Percentiles rank a stretch among this genome's conserved stretches.
Conservation (phyloP, 192 early-diverging fungal species). For the Phycomyces blakesleeanus region DNA sequence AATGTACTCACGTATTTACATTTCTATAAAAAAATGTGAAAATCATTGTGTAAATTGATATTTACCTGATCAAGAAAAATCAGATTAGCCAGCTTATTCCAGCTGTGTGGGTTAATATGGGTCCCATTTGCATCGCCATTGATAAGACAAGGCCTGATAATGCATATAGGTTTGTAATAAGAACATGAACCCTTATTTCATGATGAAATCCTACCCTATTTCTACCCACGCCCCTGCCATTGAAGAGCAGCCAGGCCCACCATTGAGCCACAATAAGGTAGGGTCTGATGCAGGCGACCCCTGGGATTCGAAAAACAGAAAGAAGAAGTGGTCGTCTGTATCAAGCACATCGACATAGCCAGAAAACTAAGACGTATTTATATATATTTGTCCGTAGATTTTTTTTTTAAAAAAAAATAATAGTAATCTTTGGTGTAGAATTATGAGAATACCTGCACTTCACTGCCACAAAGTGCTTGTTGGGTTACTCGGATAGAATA, state of each 20-base stretch:
- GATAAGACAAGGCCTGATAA: conserved; percentile 71
- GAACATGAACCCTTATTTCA: not conserved
- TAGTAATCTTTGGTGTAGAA: not conserved
- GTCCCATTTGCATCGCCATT: conserved; percentile 69
- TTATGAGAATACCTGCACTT: too few species aligned
- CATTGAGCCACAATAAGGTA: conserved; percentile 74
- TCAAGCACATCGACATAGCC: conserved; percentile 68
- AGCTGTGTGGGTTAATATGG: conserved; percentile 67
- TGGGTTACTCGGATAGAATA: too few species aligned
- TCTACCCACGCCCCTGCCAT: conserved; percentile 82
- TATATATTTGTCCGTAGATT: not conserved
- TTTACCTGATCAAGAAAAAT: conserved; percentile 76
- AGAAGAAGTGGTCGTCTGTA: conserved; percentile 82
- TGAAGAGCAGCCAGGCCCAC: conserved; percentile 83
- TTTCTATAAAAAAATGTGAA: not conserved
- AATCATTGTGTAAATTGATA: not conserved
- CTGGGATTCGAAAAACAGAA: conserved; percentile 97
- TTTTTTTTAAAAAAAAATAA: too few species aligned
- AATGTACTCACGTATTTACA: not conserved
- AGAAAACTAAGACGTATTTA: conserved; percentile 61
- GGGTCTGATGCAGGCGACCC: conserved; percentile 71
- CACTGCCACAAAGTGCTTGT: too few species aligned
- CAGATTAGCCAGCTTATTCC: conserved; percentile 89
- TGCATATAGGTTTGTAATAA: not conserved
- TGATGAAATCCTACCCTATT: conserved; percentile 49